Evolutionary conservation across 2,329 filamentous ascomycete genomes (phyloP), one percentile per base, ranked within the genome.

Genomic region (Domatiomyces globalis): DNA sequence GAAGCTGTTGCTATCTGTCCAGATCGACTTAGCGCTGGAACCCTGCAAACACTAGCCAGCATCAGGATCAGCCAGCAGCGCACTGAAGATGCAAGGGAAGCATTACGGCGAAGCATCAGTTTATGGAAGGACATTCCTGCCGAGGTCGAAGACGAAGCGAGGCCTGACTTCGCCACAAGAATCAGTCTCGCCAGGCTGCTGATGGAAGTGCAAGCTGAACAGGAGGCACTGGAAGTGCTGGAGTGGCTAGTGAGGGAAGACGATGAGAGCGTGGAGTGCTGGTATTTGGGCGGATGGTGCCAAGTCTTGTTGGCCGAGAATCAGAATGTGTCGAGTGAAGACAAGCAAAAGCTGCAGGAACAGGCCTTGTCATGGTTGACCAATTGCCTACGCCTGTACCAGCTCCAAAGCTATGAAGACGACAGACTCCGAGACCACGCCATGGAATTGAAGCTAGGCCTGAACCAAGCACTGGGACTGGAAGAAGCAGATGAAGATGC

Each of bases 281-380:
- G 89, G 88, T 98, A 98, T 69, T 75, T 98, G 4, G 92, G 92
- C 44, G 94, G 92, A 3, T 96, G 90, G 86, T 89, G 87, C 61
- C 75, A 94, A 59, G 87, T 87, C 65, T 77, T 95, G 53, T 73
- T 85, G 56, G 64, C 69, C 60, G 69, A 73, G 63, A 64, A 67
- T 56, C 63, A 73, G 43, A 65, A 62, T 1, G 67, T 66, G 49
- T 68, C 65, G 54, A 54, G 66, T 56, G 56, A 61, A 45, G 62
- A 63, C 48, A 61, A 58, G 42, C 51, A 63, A 59, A 62, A 71
- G 62, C 52, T 61, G 36, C 59, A 65, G 4, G 72, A 79, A 69
- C 77, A 77, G 58, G 72, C 76, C 1, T 76, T 78, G 86, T 50
- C 81, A 85, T 62, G 89, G 87, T 73, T 96, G 46, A 81, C 79